A percentile compares a stretch with the other conserved stretches of the same genome.
Conservation (phyloP, 2,329 filamentous ascomycete species). For the Zalaria sp. region DNA sequence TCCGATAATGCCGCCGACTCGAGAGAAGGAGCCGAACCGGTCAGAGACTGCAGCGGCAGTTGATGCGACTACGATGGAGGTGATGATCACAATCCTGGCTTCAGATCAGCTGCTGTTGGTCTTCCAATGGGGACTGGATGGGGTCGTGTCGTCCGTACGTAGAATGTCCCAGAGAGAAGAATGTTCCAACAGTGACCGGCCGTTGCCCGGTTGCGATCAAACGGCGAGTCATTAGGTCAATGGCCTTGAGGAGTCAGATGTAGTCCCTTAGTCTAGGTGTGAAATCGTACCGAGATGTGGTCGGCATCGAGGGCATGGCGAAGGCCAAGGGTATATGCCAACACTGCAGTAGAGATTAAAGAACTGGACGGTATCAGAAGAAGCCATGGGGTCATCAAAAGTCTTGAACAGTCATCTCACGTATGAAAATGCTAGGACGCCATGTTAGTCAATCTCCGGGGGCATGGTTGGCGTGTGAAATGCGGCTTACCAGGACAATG, state of each 20-base stretch:
- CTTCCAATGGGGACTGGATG: not conserved
- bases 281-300: constrained; percentile 49
- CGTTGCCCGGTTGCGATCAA: constrained; percentile 73
- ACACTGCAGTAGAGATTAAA: constrained; percentile 64
- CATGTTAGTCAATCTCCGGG: not conserved
- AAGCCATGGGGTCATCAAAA: not conserved
- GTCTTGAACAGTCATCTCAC: constrained; percentile 2
- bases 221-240: constrained; percentile 86
- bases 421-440: constrained; percentile 17
- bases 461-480: not conserved
- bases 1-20: constrained; percentile 76
- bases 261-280: not conserved
- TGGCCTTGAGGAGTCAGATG: constrained; percentile 38
- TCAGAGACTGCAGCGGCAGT: constrained; percentile 72
- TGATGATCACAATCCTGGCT: constrained; percentile 62
- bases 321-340: constrained; percentile 79
- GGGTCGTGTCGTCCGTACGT: constrained; percentile 33
- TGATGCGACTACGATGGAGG: constrained; percentile 81
- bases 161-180: constrained; percentile 85
- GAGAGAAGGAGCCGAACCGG: constrained; percentile 66
- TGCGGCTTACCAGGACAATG: constrained; percentile 37
- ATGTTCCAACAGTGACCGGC: constrained; percentile 85
- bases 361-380: constrained; percentile 22
- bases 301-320: constrained; percentile 97
- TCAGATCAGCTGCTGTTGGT: not conserved